phyloP scores from a whole-genome alignment of 2,329 filamentous ascomycete species.

The Didymella segeticola region DNA sequence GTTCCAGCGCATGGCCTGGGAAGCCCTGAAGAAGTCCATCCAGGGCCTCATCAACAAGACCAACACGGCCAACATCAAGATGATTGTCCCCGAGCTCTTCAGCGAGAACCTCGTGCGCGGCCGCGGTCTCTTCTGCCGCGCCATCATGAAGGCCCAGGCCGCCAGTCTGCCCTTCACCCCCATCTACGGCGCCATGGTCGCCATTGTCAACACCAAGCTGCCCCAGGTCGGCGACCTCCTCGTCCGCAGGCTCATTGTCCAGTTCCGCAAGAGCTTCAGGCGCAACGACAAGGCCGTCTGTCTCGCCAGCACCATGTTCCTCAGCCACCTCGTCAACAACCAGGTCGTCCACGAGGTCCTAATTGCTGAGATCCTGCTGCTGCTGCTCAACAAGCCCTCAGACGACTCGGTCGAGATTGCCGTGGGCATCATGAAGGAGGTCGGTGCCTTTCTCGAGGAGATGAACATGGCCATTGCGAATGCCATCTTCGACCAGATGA shows the following conservation, averaged over 20 bases:
- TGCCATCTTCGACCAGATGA: constrained; percentile 93
- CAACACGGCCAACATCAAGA: constrained; percentile 97
- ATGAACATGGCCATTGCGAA: constrained; percentile 90
- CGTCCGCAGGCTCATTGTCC: constrained; percentile 81
- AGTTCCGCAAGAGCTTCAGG: constrained; percentile 95
- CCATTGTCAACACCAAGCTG: constrained; percentile 96
- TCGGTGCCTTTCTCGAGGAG: constrained; percentile 92
- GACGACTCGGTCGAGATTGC: constrained; percentile 98
- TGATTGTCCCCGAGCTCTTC: constrained; percentile 95
- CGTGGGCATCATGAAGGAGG: constrained; percentile 88
- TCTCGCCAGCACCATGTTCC: constrained; percentile 88
- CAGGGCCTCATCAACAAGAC: constrained; percentile 99
- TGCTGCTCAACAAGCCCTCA: constrained; percentile 93
- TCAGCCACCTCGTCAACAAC: constrained; percentile 94
- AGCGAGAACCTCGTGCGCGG: constrained; percentile 92
- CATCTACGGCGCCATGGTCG: constrained; percentile 93
- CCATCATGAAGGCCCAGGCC: constrained; percentile 98
- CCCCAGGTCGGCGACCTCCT: constrained; percentile 93
- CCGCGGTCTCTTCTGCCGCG: constrained; percentile 89
- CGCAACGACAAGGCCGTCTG: constrained; percentile 97
- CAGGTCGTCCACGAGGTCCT: constrained; percentile 95
- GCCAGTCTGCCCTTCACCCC: constrained; percentile 95
- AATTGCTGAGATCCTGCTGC: constrained; percentile 86
- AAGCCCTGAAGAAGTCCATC: constrained; percentile 97
- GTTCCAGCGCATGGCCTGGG: constrained; percentile 99